phyloP scores from a whole-genome alignment of 352 stramenopile genomes.

The Pythium insidiosum region DNA sequence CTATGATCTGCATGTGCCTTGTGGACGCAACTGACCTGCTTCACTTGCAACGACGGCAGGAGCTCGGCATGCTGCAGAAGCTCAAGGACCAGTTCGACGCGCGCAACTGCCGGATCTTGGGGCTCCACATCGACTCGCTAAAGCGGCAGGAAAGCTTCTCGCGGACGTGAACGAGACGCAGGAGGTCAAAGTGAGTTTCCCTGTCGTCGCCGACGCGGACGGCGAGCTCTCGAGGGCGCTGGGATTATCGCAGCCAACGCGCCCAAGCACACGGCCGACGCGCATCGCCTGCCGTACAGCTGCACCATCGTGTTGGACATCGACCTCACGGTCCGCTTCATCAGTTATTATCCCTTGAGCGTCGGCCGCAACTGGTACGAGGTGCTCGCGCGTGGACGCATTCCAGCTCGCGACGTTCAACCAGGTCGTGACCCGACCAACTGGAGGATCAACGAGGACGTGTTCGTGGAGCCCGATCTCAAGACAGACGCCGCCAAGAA shows the following conservation, averaged over 20 bases:
- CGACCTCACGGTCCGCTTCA: slow-evolving; percentile 55
- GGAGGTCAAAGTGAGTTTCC: slow-evolving; percentile 68
- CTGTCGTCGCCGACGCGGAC: slow-evolving; percentile 54
- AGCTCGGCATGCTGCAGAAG: slow-evolving; percentile 76
- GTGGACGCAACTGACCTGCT: no score
- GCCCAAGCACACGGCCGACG: slow-evolving; percentile 38
- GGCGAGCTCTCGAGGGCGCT: slow-evolving; percentile 55
- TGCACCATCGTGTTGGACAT: slow-evolving; percentile 67
- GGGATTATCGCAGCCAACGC: slow-evolving; percentile 33
- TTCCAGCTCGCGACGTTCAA: slow-evolving; percentile 67
- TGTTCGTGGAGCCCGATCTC: slow-evolving; percentile 74
- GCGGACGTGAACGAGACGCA: slow-evolving; percentile 76
- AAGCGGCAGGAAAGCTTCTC: slow-evolving; percentile 45
- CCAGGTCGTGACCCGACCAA: slow-evolving; percentile 77
- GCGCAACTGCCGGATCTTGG: slow-evolving; percentile 61
- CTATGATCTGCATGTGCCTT: no score
- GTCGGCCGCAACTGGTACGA: slow-evolving; percentile 82
- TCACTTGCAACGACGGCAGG: slow-evolving; percentile 7
- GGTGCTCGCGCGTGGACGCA: slow-evolving; percentile 60
- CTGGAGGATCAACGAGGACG: slow-evolving; percentile 83
- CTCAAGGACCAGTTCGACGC: slow-evolving; percentile 71
- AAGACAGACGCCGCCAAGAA: slow-evolving; percentile 55
- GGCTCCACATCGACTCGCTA: slow-evolving; percentile 31
- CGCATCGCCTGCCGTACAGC: slow-evolving; percentile 48
- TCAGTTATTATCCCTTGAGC: slow-evolving; percentile 54